Base-by-base conservation (phyloP, 306 rosid species). In the Quercus agrifolia region DNA sequence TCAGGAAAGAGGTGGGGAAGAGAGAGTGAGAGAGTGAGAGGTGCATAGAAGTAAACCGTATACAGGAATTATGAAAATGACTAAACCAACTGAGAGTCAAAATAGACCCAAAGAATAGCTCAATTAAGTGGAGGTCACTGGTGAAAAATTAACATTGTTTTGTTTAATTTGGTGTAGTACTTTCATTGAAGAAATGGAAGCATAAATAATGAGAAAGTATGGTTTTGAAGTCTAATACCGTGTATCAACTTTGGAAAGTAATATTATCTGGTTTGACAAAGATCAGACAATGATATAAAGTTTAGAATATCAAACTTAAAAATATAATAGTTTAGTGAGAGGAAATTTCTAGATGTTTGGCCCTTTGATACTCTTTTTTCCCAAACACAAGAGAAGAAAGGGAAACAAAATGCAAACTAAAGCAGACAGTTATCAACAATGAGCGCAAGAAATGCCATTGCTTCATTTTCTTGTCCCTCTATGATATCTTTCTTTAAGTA, bases 381-480 rank as follows among this genome's bases (percentile, higher is more conserved):
- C 10, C 52, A 13, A 77, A 52, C 73, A 67, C 59, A 81, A 18
- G 83, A 74, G 66, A 52, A 74, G 49, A 49, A 49, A 49, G 54
- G 23, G 56, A n/a, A 9, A 7, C 41, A 51, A 56, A 44, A 49
- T 56, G 27, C 56, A 71, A 78, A 27, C 33, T 52, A 41, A 74
- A 74, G 72, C 61, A 70, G 79, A 67, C 49, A 23, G 18, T 66
- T 58, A 23, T 58, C 51, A 75, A 41, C 78, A 79, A 46, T 13
- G 46, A 72, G 71, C 66, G 66, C 73, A 61, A 41, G 3, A 80
- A 76, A 57, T 52, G 79, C 82, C 80, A 56, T 49, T 15, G 71
- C 78, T 59, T 73, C 79, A 74, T 57, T 77, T 77, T 41, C 52
- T 35, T 70, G 78, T 79, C 80, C 84, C 74, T 80, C 51, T 70